These are phyloP conservation scores for Blastocystis sp. DNA, from an alignment of 352 stramenopile genomes.

Conservation along the genomic window DNA sequence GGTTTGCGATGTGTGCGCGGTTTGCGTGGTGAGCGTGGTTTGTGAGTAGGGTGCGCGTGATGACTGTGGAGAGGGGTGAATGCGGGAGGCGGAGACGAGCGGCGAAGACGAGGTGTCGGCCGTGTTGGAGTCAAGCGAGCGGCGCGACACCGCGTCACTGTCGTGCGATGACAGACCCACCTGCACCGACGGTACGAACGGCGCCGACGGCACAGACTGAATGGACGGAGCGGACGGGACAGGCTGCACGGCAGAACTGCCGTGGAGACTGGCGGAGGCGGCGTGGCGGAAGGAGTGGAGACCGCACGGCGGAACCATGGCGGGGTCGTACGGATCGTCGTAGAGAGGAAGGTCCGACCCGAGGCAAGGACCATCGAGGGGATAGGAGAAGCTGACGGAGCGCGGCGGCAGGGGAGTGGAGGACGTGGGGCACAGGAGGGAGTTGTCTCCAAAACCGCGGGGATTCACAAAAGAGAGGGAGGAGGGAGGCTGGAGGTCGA, in stretches of 20 bases:
- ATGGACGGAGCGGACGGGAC: too few relatives aligned
- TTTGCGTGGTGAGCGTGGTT: background rate
- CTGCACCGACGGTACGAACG: too few relatives aligned
- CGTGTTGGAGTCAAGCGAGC: background rate
- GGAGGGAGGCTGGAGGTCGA: background rate
- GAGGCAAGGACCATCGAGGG: too few relatives aligned
- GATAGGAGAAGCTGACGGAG: background rate
- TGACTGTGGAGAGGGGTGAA: background rate
- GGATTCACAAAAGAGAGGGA: background rate
- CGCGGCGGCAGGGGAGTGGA: background rate
- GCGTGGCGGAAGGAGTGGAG: too few relatives aligned
- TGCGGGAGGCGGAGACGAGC: background rate
- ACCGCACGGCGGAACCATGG: too few relatives aligned
- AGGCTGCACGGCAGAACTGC: too few relatives aligned
- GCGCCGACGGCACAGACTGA: too few relatives aligned
- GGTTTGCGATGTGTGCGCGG: background rate
- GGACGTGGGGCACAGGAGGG: background rate
- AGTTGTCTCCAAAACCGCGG: background rate
- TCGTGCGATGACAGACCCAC: background rate
- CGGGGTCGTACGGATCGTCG: too few relatives aligned
- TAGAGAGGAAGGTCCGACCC: too few relatives aligned
- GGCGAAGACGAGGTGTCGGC: too few relatives aligned
- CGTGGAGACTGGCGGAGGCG: too few relatives aligned
- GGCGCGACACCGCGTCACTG: background rate
- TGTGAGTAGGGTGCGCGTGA: background rate